Evolutionary conservation across 257 asterid species (phyloP), one percentile per base, ranked within the genome.

Genomic region (Scutellaria baicalensis): DNA sequence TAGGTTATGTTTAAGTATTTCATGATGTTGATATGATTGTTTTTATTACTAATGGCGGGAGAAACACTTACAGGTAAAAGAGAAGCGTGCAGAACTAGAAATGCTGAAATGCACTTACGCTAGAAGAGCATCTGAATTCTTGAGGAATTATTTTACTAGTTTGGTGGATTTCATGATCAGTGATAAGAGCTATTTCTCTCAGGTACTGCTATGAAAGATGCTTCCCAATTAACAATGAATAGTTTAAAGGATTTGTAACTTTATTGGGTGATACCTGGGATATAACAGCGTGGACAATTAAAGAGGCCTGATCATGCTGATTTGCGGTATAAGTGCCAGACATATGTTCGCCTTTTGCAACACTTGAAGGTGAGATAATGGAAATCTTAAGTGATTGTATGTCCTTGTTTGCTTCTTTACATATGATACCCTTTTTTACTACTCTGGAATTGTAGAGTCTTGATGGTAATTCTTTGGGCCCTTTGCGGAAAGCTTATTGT

Each of bases 301-400:
- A 94, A 94, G 90, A 86, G 89, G 85, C 99, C 97, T 16, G 99
- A 91, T 75, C 99, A 94, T 68, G 96, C 97, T 68, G 99, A 94
- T 74, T 82, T 94, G 67, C 89, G 99, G 61, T 94, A 81, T 75
- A 94, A 91, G 81, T 88, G 99, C 80, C 83, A 97, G 86, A 94
- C 93, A 78, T 94, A 94, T 86, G 97, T 97, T 79, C 97, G 99
- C 75, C 95, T 94, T 76, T 64, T 94, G 84, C 99, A 94, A 77
- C 99, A 94, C 78, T 81, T 94, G 78, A 89, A 89, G 92, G 99
- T 94, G 66, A 73, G 81, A 59, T 74, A 51, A 49, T 68, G 39
- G 33, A 75, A 61, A 56, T 69, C 63, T 63, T 55, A 63, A 74
- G 50, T 40, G 38, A 20, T 16, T 35, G 16, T 59, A 21, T 68